Evolutionary conservation across 495 filamentous ascomycete genomes (phyloP), one percentile per base, ranked within the genome.

Genomic region (Hypoxylon crocopeplum): DNA sequence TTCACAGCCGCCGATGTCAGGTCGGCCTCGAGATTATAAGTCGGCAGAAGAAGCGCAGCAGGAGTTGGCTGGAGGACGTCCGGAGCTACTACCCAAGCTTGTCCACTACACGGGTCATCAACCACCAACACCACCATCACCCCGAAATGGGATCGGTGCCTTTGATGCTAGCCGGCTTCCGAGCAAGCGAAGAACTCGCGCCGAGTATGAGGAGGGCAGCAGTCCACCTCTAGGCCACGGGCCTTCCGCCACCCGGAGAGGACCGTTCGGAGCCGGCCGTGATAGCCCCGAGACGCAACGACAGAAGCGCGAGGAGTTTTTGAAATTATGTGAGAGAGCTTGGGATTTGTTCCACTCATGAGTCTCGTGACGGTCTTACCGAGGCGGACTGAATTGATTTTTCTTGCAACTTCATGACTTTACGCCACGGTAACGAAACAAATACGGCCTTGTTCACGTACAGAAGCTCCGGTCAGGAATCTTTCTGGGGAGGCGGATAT

Each of bases 321-420:
- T 98, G 59, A 77, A 81, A 39, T 74, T 98, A 34, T 98, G 94
- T 68, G 85, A 88, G 44, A 79, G 91, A 66, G 93, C 93, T 19
- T 98, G 94, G 94, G 94, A 98, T 77, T 69, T 98, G 46, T 95
- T 98, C 71, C 94, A 98, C 78, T 97, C 92, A 42, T 98, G 78
- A 87, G 39, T 12, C 48, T 11, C 32, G 10, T 38, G 2, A 30
- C 48, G 29, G 44, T 42, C 45, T 32, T 50, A 39, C 45, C 33
- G 21, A 22, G 41, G 41, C 24, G 49, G 47, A 25, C 59, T 36
- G 37, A 41, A 48, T 41, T 62, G 60, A 42, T 56, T 56, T 68
- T 61, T 47, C 17, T 41, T 56, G 50, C 49, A 63, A 63, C 24
- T 39, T 65, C 21, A 71, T 40, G 68, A 64, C 47, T 54, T 55